Percentiles rank a stretch among this genome's conserved stretches.
Conservation (phyloP, 2,329 filamentous ascomycete genomes). For the Aaosphaeria arxii region DNA sequence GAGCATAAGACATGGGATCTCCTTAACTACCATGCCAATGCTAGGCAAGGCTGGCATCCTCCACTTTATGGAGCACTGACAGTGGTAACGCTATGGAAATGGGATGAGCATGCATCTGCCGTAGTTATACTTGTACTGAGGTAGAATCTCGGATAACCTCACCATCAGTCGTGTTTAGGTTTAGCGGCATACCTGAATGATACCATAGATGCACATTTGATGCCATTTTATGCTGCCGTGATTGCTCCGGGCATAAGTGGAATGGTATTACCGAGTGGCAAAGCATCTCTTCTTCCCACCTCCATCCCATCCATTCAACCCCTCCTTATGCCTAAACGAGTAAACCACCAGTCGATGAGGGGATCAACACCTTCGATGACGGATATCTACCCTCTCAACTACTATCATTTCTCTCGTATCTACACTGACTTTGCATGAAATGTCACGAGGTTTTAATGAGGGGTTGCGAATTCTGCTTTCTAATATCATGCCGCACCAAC, state of each 20-base stretch:
- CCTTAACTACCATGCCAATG: no score
- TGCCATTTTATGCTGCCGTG: constrained; percentile 17
- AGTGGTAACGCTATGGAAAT: no score
- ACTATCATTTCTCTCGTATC: no score
- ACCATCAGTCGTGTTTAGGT: background rate
- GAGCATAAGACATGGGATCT: no score
- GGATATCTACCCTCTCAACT: background rate
- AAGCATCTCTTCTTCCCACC: background rate
- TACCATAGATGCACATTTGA: constrained; percentile 29
- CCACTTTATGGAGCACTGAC: no score
- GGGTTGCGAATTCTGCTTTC: constrained; percentile 3
- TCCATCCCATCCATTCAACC: background rate
- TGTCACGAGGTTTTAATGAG: constrained; percentile 2
- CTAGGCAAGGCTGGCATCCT: no score
- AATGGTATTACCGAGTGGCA: constrained; percentile 3
- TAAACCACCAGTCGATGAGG: background rate
- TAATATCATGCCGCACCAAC: constrained; percentile 6
- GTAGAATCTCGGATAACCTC: no score
- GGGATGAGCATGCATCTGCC: no score
- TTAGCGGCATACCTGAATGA: constrained; percentile 11
- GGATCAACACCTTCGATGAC: constrained; percentile 1
- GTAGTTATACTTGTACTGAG: no score
- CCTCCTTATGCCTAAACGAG: background rate
- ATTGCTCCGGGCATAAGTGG: constrained; percentile 15
- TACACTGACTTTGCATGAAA: background rate